These are phyloP conservation scores for Rhizopus stolonifer DNA, from an alignment of 371 early-diverging fungal species.

Conservation along the genomic window DNA sequence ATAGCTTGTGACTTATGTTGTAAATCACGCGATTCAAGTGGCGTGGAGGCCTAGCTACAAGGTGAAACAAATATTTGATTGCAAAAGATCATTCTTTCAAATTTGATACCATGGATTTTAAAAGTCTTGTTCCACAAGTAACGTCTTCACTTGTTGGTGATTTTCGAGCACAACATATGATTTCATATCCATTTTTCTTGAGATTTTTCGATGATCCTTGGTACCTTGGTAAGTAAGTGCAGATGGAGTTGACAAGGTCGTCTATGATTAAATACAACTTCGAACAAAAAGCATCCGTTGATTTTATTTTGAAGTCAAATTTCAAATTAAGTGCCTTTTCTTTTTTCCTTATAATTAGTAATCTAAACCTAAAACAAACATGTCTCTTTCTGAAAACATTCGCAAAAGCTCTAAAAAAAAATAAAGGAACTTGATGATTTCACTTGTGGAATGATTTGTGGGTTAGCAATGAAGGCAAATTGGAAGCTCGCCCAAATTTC, in stretches of 20 bases:
- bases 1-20: slow-evolving; percentile 3
- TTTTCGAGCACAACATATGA: slow-evolving; percentile 9
- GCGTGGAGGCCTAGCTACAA: slow-evolving; percentile 13
- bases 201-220: slow-evolving; percentile 8
- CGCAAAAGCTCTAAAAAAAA: no score
- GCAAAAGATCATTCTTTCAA: slow-evolving; percentile 13
- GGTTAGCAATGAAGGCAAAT: no score
- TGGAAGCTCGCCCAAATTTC: no score
- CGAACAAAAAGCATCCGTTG: no score
- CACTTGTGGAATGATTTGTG: no score
- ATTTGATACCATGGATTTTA: slow-evolving; percentile 7
- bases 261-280: slow-evolving; percentile 15
- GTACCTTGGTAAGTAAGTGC: slow-evolving; percentile 11
- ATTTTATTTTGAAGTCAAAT: no score
- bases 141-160: slow-evolving; percentile 12
- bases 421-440: no score
- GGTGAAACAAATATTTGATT: slow-evolving; percentile 3
- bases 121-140: slow-evolving; percentile 4
- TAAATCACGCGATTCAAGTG: slow-evolving; percentile 13
- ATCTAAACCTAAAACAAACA: no score
- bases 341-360: no score
- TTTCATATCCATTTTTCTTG: slow-evolving; percentile 4
- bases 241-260: slow-evolving; percentile 11
- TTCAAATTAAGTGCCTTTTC: no score
- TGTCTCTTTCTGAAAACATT: no score